Conservation (phyloP, 805 yeast species). For the Wickerhamiella australiensis region DNA sequence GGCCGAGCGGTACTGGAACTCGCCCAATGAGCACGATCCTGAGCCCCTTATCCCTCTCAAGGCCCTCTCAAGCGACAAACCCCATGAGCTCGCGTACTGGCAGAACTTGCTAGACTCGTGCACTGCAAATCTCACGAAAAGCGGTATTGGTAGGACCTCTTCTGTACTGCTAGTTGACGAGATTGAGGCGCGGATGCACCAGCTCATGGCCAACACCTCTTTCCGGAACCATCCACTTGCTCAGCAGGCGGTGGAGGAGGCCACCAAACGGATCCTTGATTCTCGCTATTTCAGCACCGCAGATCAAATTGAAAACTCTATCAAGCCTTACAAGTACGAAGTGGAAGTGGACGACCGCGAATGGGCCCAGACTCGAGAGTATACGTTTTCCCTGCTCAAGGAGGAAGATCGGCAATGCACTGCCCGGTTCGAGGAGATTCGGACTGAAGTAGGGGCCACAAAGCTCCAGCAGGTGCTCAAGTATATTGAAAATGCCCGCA, state of each 20-base stretch:
- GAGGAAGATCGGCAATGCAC: slow-evolving; percentile 83
- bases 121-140: slow-evolving; percentile 71
- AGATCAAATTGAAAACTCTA: slow-evolving; percentile 96
- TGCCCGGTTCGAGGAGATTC: slow-evolving; percentile 44
- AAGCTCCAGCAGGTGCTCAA: slow-evolving; percentile 74
- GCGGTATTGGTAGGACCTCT: slow-evolving; percentile 86
- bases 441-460: slow-evolving; percentile 65
- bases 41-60: slow-evolving; percentile 6
- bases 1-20: slow-evolving; percentile 89
- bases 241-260: slow-evolving; percentile 65
- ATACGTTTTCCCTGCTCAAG: slow-evolving; percentile 55
- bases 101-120: slow-evolving; percentile 73
- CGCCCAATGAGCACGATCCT: slow-evolving; percentile 32
- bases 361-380: slow-evolving; percentile 75
- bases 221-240: slow-evolving; percentile 81
- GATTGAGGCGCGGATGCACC: slow-evolving; percentile 61
- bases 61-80: slow-evolving; percentile 37
- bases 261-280: slow-evolving; percentile 68
- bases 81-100: slow-evolving; percentile 66
- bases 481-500: slow-evolving; percentile 33
- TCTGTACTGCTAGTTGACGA: slow-evolving; percentile 75
- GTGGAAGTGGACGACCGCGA: slow-evolving; percentile 93
- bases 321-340: slow-evolving; percentile 94
- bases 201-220: slow-evolving; percentile 60
- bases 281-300: slow-evolving; percentile 81